Evolutionary conservation across 768 basidiomycete species (phyloP).

Genomic region (Pisolithus marmoratus): DNA sequence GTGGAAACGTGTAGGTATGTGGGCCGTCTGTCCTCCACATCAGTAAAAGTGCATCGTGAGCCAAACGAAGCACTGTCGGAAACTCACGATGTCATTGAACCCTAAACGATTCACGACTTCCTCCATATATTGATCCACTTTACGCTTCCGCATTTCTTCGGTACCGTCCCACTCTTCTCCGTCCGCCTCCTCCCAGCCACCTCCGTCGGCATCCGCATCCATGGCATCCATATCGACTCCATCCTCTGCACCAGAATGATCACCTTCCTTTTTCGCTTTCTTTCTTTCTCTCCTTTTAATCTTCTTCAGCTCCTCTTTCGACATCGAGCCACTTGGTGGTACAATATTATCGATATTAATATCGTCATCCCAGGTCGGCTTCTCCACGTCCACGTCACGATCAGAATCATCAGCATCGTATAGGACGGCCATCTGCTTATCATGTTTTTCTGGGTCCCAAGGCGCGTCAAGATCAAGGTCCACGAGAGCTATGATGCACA

Average conservation of each 20-base stretch:
- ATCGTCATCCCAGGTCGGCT: slow-evolving; percentile 91
- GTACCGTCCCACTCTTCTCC: slow-evolving; percentile 80
- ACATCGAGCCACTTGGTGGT: slow-evolving; percentile 28
- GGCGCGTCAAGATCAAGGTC: slow-evolving; percentile 86
- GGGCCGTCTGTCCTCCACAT: slow-evolving; percentile 58
- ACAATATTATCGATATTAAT: slow-evolving; percentile 71
- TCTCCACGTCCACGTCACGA: slow-evolving; percentile 43
- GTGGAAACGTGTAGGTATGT: slow-evolving; percentile 88
- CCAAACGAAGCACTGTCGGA: not conserved
- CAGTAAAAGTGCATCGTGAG: not conserved
- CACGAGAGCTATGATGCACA: slow-evolving; percentile 42
- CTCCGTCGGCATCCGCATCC: slow-evolving; percentile 55
- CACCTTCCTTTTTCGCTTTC: slow-evolving; percentile 25
- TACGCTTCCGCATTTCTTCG: slow-evolving; percentile 84
- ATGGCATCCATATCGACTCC: slow-evolving; percentile 45
- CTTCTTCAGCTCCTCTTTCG: slow-evolving; percentile 19
- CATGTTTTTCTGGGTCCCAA: slow-evolving; percentile 86
- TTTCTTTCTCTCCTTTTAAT: slow-evolving; percentile 52
- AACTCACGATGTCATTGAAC: slow-evolving; percentile 89
- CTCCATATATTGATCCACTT: slow-evolving; percentile 85
- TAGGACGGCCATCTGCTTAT: slow-evolving; percentile 72
- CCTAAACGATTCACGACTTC: slow-evolving; percentile 79
- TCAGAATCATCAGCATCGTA: slow-evolving; percentile 50
- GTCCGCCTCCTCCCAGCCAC: slow-evolving; percentile 29
- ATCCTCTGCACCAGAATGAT: slow-evolving; percentile 37